Evolutionary conservation across 2,329 filamentous ascomycete genomes (phyloP), one percentile per base, ranked within the genome.

Genomic region (Waltergamsia citrina): DNA sequence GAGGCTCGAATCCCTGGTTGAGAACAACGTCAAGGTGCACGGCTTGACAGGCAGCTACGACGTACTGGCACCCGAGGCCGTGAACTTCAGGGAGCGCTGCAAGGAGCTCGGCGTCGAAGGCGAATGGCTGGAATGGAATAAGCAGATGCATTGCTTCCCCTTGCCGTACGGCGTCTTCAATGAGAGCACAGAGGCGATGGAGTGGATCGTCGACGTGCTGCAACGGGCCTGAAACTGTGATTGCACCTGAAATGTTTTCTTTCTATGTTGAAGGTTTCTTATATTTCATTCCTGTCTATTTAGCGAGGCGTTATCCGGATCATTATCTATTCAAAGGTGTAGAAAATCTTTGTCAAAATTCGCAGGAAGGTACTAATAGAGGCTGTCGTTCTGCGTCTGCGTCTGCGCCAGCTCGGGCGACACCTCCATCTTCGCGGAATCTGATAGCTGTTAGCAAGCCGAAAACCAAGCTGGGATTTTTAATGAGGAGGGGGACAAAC

Each of bases 131-230:
- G 55, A 71, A 8, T 78, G 73, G 72, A 62, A 71, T 14, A 64
- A 64, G 14, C 68, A 75, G 51, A 77, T 78, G 67, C 73, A 78
- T 48, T 73, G 68, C 38, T 77, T 75, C 34, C 60, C 68, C 2
- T 47, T 77, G 23, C 62, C 66, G 2, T 65, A 61, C 29, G 51
- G 56, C 3, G 74, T 68, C 1, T 24, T 74, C 18, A 51, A 46
- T 5, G 71, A 75, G 42, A 60, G 65, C 3, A 59, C 53, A 20
- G 51, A 66, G 38, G 63, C 49, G 0, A 52, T 63, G 20, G 52
- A 63, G 2, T 72, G 67, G 38, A 31, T 34, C 18, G 24, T 28
- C 5, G 26, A 34, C 16, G 29, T 26, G 8, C 21, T 37, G 62
- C 51, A 17, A 22, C 14, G 22, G 16, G n/a, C 26, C 10, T 36